Conservation (phyloP, 2,329 filamentous ascomycete species). For the Talaromyces sp. region DNA sequence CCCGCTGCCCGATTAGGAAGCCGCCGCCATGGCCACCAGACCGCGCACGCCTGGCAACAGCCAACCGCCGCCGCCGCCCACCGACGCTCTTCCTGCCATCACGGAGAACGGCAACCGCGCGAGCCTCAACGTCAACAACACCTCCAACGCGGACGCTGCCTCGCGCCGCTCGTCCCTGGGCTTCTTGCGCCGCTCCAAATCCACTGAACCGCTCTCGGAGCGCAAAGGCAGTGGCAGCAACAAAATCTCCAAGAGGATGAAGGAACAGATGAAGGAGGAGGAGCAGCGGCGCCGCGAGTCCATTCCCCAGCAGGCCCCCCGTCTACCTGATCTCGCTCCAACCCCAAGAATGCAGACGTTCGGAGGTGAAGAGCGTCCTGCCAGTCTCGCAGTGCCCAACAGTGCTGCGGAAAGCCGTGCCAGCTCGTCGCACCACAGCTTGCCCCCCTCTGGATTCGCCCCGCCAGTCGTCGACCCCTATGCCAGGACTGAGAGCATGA, state of each 20-base stretch:
- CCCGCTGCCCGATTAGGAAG: conserved; percentile 18
- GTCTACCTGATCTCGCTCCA: conserved; percentile 43
- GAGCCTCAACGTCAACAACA: background rate
- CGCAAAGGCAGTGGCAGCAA: conserved; percentile 34
- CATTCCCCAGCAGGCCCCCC: conserved; percentile 56
- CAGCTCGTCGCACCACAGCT: conserved; percentile 49
- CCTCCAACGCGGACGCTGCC: conserved; percentile 16
- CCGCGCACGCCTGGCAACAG: conserved; percentile 30
- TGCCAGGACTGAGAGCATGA: conserved; percentile 87
- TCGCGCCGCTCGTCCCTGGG: conserved; percentile 48
- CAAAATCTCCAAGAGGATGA: conserved; percentile 32
- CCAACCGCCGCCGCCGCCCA: conserved; percentile 19
- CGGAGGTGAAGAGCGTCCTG: conserved; percentile 59
- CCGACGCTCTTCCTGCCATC: conserved; percentile 28
- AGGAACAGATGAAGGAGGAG: conserved; percentile 42
- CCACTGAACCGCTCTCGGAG: conserved; percentile 56
- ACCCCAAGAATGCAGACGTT: conserved; percentile 51
- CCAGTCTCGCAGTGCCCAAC: conserved; percentile 26
- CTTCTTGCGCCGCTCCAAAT: conserved; percentile 64
- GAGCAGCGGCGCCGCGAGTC: conserved; percentile 51
- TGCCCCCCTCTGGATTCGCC: conserved; percentile 17
- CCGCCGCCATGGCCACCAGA: conserved; percentile 29
- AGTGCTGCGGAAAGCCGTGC: conserved; percentile 41
- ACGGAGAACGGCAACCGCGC: conserved; percentile 26
- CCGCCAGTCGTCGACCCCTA: conserved; percentile 59